phyloP scores from a whole-genome alignment of 1,284 basidiomycete species.

The Mycosarcoma mackinlayi region DNA sequence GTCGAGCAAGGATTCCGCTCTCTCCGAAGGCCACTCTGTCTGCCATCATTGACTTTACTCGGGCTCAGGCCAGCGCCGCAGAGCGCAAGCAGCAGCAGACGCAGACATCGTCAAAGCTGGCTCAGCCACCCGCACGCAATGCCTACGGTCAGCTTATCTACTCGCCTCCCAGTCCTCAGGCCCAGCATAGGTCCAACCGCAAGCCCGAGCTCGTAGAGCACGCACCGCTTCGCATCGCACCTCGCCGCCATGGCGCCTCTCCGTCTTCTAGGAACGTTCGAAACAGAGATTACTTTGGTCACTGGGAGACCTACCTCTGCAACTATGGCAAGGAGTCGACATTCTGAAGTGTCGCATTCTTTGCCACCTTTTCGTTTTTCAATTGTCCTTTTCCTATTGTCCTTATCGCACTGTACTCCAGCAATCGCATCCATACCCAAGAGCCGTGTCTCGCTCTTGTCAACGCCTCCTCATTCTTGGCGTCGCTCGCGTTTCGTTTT shows the following conservation, averaged over 20 bases:
- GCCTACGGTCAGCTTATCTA: conserved; percentile 15
- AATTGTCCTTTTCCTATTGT: background rate
- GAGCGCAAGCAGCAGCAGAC: background rate
- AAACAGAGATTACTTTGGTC: conserved; percentile 29
- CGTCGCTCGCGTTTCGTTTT: background rate
- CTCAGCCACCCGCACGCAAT: conserved; percentile 7
- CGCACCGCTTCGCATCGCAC: conserved; percentile 17
- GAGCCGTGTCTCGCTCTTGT: too few relatives aligned
- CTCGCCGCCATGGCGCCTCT: background rate
- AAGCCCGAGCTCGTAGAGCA: conserved; percentile 3
- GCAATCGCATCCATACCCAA: too few relatives aligned
- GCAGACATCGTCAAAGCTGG: background rate
- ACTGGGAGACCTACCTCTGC: conserved; percentile 38
- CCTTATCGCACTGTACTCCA: background rate
- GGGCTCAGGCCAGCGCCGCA: conserved; percentile 12
- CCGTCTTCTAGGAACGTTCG: background rate
- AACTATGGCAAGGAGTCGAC: conserved; percentile 37
- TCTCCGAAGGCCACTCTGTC: conserved; percentile 17
- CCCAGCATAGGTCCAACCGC: background rate
- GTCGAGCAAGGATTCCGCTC: conserved; percentile 2
- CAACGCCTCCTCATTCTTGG: too few relatives aligned
- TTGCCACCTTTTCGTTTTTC: background rate
- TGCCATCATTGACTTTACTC: conserved; percentile 34
- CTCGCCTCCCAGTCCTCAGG: conserved; percentile 10
- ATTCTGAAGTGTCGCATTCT: conserved; percentile 3